Evolutionary conservation across 2,329 filamentous ascomycete genomes (phyloP).

Genomic region (Pseudophaeomoniella oleicola): DNA sequence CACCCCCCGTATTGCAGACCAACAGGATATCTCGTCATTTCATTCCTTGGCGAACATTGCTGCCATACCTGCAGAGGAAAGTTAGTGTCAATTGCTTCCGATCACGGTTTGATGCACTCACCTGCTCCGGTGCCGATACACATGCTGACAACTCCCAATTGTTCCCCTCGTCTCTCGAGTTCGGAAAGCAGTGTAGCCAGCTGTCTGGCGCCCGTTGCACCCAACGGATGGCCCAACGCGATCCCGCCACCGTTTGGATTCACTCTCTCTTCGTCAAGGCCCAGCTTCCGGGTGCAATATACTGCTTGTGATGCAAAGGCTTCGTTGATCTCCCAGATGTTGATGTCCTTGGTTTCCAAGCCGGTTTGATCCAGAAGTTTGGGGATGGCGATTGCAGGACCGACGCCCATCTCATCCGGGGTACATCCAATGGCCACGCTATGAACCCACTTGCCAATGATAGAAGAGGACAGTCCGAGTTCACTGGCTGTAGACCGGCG

Average conservation of each 20-base stretch:
- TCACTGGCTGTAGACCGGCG: conserved; percentile 62
- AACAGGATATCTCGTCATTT: conserved; percentile 3
- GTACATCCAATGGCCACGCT: conserved; percentile 62
- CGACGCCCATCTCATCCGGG: conserved; percentile 90
- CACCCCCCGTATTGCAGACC: no score
- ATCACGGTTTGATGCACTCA: background rate
- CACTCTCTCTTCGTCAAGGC: conserved; percentile 52
- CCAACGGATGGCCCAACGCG: conserved; percentile 82
- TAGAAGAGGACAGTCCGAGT: conserved; percentile 52
- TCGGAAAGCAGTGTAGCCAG: conserved; percentile 58
- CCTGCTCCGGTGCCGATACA: conserved; percentile 69
- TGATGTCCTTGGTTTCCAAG: conserved; percentile 53
- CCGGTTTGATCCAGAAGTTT: conserved; percentile 59
- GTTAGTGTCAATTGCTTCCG: background rate
- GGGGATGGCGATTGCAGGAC: conserved; percentile 74
- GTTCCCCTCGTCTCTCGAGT: conserved; percentile 50
- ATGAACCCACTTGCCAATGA: conserved; percentile 73
- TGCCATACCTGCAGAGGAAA: conserved; percentile 42
- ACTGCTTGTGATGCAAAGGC: conserved; percentile 50
- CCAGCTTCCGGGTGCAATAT: conserved; percentile 52
- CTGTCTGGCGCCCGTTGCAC: conserved; percentile 75
- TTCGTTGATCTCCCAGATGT: conserved; percentile 91
- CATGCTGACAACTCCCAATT: conserved; percentile 82
- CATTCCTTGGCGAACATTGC: conserved; percentile 52
- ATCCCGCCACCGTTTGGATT: conserved; percentile 92